Evolutionary conservation across 1,284 basidiomycete species (phyloP).

Genomic region (Coniferiporia weirii): DNA sequence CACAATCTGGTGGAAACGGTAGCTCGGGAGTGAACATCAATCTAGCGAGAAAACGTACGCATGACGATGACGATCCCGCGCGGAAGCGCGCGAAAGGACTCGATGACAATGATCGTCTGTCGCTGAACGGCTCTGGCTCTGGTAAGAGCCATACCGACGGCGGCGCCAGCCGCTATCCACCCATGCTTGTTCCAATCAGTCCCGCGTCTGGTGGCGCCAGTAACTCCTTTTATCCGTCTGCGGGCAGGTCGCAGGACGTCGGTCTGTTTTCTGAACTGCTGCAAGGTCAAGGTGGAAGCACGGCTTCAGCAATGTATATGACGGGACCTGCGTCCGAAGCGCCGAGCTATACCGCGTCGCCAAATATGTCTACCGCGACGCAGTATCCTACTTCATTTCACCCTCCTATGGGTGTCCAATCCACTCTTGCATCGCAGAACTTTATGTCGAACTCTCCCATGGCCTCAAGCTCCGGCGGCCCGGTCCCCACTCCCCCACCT

Average conservation of each 20-base stretch:
- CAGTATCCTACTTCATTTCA: constrained; percentile 15
- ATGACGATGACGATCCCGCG: constrained; percentile 16
- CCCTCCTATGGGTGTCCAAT: constrained; percentile 10
- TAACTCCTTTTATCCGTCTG: constrained; percentile 29
- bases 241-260: constrained; percentile 36
- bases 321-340: constrained; percentile 34
- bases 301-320: constrained; percentile 60
- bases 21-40: constrained; percentile 26
- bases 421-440: constrained; percentile 6
- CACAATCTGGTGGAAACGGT: constrained; percentile 30
- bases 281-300: constrained; percentile 36
- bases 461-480: background rate
- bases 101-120: constrained; percentile 7
- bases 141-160: constrained; percentile 4
- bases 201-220: constrained; percentile 17
- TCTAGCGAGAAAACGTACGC: constrained; percentile 18
- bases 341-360: constrained; percentile 31
- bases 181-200: constrained; percentile 32
- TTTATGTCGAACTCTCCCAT: constrained; percentile 8
- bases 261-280: constrained; percentile 59
- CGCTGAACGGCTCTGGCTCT: constrained; percentile 7
- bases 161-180: constrained; percentile 23
- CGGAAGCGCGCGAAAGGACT: constrained; percentile 13
- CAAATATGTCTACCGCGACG: background rate
- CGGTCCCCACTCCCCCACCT: constrained; percentile 9